These are phyloP conservation scores for Amaranthus cruentus DNA, from an alignment of 148 eudicot species.

Conservation along the genomic window DNA sequence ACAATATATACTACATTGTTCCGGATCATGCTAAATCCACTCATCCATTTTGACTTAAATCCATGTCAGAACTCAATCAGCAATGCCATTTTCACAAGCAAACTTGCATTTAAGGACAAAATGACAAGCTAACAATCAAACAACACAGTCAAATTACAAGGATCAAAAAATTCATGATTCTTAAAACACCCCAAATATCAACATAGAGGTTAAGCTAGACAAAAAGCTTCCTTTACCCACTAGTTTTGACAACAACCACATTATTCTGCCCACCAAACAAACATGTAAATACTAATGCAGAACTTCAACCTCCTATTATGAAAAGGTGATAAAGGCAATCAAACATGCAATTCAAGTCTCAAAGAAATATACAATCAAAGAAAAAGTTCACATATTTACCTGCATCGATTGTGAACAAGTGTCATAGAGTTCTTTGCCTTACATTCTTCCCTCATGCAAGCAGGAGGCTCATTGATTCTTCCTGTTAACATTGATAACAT, in stretches of 20 bases:
- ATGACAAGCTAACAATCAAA: background rate
- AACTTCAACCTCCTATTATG: background rate
- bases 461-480: conserved; percentile 71
- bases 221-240: background rate
- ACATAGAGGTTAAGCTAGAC: background rate
- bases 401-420: conserved; percentile 92
- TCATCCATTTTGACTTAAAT: background rate
- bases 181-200: background rate
- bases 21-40: background rate
- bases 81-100: background rate
- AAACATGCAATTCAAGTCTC: background rate
- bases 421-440: conserved; percentile 82
- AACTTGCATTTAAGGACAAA: background rate
- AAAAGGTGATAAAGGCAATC: background rate
- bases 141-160: background rate
- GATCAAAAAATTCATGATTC: background rate
- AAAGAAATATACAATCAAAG: background rate
- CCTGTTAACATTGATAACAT: conserved; percentile 41
- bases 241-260: background rate
- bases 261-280: background rate
- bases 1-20: too few species aligned
- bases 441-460: conserved; percentile 84
- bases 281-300: background rate
- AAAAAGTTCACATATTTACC: conserved; percentile 32
- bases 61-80: background rate